Evolutionary conservation across 1,284 basidiomycete genomes (phyloP).

Genomic region (Ganoderma boninense): DNA sequence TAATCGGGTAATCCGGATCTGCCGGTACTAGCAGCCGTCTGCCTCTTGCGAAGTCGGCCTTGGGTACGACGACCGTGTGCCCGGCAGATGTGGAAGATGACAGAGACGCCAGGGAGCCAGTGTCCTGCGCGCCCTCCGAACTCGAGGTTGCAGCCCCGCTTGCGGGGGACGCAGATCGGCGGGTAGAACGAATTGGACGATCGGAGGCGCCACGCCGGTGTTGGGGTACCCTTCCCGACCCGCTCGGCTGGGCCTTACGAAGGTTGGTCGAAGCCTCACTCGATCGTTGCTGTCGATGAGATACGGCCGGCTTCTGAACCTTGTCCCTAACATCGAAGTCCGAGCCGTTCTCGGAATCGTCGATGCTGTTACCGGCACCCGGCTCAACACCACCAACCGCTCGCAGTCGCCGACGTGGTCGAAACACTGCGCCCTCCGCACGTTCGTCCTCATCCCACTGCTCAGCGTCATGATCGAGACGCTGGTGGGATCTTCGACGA

Average conservation of each 20-base stretch:
- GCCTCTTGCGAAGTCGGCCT: conserved; percentile 47
- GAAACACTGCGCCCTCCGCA: conserved; percentile 9
- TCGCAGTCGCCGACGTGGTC: conserved; percentile 7
- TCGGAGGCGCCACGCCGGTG: conserved; percentile 8
- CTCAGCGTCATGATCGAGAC: not conserved
- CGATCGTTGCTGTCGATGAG: conserved; percentile 8
- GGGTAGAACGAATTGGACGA: conserved; percentile 2
- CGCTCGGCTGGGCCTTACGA: conserved; percentile 8
- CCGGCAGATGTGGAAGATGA: conserved; percentile 6
- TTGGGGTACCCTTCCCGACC: not conserved
- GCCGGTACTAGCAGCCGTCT: conserved; percentile 53
- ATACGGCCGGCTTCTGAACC: conserved; percentile 4
- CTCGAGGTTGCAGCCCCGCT: conserved; percentile 7
- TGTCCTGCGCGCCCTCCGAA: conserved; percentile 20
- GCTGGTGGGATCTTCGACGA: conserved; percentile 5
- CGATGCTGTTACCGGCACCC: conserved; percentile 3
- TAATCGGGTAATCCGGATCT: conserved; percentile 45
- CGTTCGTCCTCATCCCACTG: not conserved
- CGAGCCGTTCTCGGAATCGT: conserved; percentile 13
- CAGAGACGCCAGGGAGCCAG: conserved; percentile 9
- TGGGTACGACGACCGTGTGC: conserved; percentile 47
- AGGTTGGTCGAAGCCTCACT: conserved; percentile 11
- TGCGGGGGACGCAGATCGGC: conserved; percentile 12
- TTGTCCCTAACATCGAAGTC: conserved; percentile 1
- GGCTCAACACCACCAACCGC: not conserved